phyloP scores from a whole-genome alignment of 345 rosid genomes.

The Leavenworthia alabamica region DNA sequence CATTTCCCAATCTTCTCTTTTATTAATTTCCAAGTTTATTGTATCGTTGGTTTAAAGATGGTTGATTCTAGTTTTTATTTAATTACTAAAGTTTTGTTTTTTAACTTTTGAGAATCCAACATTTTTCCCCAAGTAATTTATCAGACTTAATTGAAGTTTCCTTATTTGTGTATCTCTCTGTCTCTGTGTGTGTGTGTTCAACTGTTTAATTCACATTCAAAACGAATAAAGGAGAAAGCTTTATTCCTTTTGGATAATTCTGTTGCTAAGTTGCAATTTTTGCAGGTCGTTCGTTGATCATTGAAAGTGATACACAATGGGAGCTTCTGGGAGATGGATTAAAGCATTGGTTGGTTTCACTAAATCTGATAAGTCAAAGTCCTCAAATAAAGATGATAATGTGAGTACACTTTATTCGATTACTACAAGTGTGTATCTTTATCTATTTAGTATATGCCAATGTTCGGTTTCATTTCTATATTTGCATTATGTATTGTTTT shows the following conservation, averaged over 20 bases:
- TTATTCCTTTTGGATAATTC: not conserved
- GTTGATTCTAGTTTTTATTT: not conserved
- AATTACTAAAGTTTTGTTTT: not conserved
- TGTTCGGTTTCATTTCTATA: not conserved
- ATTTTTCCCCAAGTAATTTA: not conserved
- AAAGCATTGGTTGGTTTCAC: conserved; percentile 79
- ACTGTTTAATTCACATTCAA: not conserved
- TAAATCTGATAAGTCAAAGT: conserved; percentile 64
- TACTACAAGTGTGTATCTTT: not conserved
- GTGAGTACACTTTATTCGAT: conserved; percentile 35
- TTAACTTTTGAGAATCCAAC: conserved; percentile 8
- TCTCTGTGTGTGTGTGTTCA: too few species aligned
- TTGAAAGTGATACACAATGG: conserved; percentile 44
- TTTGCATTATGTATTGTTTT: not conserved
- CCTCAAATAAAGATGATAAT: conserved; percentile 58
- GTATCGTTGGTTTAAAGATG: not conserved
- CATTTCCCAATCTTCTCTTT: not conserved
- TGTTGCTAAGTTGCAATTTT: not conserved
- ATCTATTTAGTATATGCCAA: not conserved
- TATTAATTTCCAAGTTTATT: not conserved
- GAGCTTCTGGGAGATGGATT: conserved; percentile 93
- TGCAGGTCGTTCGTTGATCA: conserved; percentile 31
- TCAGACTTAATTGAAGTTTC: conserved; percentile 14
- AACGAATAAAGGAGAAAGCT: not conserved
- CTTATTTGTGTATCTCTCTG: not conserved